phyloP scores from a whole-genome alignment of 208 protist species.

The Leptomonas seymouri region DNA sequence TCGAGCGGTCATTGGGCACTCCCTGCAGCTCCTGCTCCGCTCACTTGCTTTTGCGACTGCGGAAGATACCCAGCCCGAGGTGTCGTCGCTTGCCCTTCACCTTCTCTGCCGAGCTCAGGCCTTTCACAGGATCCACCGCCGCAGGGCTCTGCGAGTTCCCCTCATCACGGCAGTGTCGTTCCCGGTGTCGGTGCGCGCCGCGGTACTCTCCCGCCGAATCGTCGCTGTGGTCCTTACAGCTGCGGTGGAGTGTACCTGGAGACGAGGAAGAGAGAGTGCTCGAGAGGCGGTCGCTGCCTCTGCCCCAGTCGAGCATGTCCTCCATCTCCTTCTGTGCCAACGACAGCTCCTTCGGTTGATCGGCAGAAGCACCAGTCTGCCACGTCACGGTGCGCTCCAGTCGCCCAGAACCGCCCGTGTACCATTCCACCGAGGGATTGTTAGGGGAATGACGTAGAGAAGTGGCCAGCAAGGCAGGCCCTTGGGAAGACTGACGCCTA shows the following conservation, averaged over 20 bases:
- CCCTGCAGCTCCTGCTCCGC: background rate
- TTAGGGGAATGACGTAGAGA: conserved; percentile 5
- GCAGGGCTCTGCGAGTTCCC: background rate
- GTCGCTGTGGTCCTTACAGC: conserved; percentile 8
- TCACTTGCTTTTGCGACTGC: conserved; percentile 29
- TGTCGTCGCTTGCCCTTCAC: conserved; percentile 22
- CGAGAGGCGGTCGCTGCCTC: conserved; percentile 8
- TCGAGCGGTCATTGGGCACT: background rate
- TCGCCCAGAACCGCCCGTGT: conserved; percentile 10
- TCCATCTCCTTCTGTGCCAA: conserved; percentile 35
- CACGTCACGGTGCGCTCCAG: conserved; percentile 18
- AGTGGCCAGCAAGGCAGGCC: background rate
- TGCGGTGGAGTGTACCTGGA: background rate
- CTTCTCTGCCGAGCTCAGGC: conserved; percentile 14
- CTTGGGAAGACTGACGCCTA: conserved; percentile 14
- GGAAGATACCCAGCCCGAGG: conserved; percentile 21
- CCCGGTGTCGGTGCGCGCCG: background rate
- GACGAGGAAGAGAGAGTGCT: conserved; percentile 9
- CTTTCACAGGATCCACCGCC: background rate
- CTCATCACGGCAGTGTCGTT: background rate
- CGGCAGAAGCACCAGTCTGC: conserved; percentile 10
- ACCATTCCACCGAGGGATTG: conserved; percentile 20
- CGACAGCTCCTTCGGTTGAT: conserved; percentile 28
- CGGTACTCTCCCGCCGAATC: background rate
- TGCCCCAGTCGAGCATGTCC: conserved; percentile 34